phyloP scores from a whole-genome alignment of 2,329 filamentous ascomycete species.

The Calonectria hawksworthii region DNA sequence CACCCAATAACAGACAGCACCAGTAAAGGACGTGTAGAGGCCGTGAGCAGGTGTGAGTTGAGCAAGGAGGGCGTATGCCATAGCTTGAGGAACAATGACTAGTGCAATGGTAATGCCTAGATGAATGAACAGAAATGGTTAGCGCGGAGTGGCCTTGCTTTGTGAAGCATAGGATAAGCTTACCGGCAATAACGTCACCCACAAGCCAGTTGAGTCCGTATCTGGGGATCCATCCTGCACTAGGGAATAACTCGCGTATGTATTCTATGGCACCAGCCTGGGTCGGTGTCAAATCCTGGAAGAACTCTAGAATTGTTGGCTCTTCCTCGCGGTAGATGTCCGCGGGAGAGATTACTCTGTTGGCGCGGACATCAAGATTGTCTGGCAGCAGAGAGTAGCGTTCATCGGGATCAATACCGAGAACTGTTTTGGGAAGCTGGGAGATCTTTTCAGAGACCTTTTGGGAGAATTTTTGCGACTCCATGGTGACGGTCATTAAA shows the following conservation, averaged over 20 bases:
- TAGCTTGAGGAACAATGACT: constrained; percentile 83
- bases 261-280: constrained; percentile 64
- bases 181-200: constrained; percentile 81
- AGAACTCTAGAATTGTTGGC: constrained; percentile 74
- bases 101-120: constrained; percentile 63
- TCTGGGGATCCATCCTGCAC: constrained; percentile 75
- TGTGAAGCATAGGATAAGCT: constrained; percentile 7
- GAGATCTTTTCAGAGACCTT: constrained; percentile 31
- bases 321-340: constrained; percentile 72
- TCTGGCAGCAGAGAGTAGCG: constrained; percentile 44
- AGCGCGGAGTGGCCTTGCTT: not conserved
- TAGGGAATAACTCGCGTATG: constrained; percentile 70
- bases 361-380: constrained; percentile 44
- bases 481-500: not conserved
- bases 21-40: constrained; percentile 86
- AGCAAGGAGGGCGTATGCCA: constrained; percentile 84
- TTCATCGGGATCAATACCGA: constrained; percentile 50
- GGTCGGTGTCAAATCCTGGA: constrained; percentile 68
- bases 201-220: constrained; percentile 82
- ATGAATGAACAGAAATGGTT: not conserved
- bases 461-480: constrained; percentile 2
- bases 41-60: constrained; percentile 78
- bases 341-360: constrained; percentile 42
- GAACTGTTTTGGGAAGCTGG: constrained; percentile 44
- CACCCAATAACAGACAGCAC: constrained; percentile 84